Percentiles rank a stretch among this genome's conserved stretches.
These are phyloP conservation scores for Penicillium angulare DNA, from an alignment of 495 filamentous ascomycete genomes.

Conservation along the genomic window DNA sequence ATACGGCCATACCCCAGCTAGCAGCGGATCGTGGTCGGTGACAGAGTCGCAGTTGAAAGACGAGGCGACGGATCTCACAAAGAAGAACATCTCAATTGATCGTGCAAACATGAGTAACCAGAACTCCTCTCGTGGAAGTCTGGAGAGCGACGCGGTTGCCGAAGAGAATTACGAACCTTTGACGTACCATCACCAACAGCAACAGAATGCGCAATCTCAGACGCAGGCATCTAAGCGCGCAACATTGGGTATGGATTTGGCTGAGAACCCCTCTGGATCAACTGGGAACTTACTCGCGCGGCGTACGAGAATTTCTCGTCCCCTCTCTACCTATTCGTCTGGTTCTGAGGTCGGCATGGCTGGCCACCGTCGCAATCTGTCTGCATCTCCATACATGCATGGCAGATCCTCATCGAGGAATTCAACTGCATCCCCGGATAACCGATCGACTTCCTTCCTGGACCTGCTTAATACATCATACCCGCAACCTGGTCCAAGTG, in stretches of 20 bases:
- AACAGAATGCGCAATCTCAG: slow-evolving; percentile 21
- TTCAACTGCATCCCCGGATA: slow-evolving; percentile 67
- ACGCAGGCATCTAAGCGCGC: slow-evolving; percentile 11
- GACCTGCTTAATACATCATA: slow-evolving; percentile 89
- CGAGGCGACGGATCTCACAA: slow-evolving; percentile 15
- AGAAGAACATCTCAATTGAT: slow-evolving; percentile 28
- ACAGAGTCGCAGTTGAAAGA: slow-evolving; percentile 30
- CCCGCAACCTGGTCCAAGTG: slow-evolving; percentile 76
- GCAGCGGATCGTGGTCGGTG: slow-evolving; percentile 43
- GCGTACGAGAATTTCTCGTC: slow-evolving; percentile 58
- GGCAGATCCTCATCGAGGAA: slow-evolving; percentile 59
- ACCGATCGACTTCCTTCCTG: slow-evolving; percentile 74
- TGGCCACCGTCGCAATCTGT: slow-evolving; percentile 55
- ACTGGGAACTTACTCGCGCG: slow-evolving; percentile 59
- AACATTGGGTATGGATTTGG: slow-evolving; percentile 14
- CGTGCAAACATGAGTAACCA: slow-evolving; percentile 25
- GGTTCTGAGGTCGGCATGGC: slow-evolving; percentile 58
- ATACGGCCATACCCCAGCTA: slow-evolving; percentile 35
- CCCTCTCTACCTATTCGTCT: slow-evolving; percentile 68
- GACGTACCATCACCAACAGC: slow-evolving; percentile 49
- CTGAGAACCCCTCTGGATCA: slow-evolving; percentile 21
- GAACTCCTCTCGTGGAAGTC: slow-evolving; percentile 39
- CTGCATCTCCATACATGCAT: slow-evolving; percentile 46
- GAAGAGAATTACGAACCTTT: slow-evolving; percentile 46
- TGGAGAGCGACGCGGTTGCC: slow-evolving; percentile 34